Conservation (phyloP, 257 asterid species). For the Solanum gandarillasii region DNA sequence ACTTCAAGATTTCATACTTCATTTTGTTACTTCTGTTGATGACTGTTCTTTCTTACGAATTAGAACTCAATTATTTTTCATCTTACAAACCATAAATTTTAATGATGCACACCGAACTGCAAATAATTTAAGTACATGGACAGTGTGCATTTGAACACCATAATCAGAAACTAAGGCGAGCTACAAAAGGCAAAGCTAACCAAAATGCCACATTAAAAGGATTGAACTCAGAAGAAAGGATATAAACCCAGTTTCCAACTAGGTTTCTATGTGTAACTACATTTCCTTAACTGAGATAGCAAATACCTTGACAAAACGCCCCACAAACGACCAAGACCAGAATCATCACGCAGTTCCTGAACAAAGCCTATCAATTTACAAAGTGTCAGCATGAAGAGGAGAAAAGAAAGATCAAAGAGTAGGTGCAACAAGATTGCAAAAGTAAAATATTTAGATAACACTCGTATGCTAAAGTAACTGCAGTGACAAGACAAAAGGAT, state of each 20-base stretch:
- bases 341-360: conserved; percentile 82
- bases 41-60: neutral
- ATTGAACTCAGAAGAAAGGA: neutral
- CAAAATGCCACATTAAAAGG: neutral
- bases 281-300: neutral
- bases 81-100: neutral
- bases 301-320: conserved; percentile 81
- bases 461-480: neutral
- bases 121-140: neutral
- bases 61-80: neutral
- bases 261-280: neutral
- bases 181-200: neutral
- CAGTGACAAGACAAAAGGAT: neutral
- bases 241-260: neutral
- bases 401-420: neutral
- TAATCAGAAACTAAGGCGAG: neutral
- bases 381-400: neutral
- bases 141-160: neutral
- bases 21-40: neutral
- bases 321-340: conserved; percentile 81
- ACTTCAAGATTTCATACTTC: neutral
- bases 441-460: neutral
- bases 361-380: conserved; percentile 39
- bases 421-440: neutral
- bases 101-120: neutral